Base-by-base conservation (phyloP, 2,329 filamentous ascomycete species). In the Botryotinia convoluta region DNA sequence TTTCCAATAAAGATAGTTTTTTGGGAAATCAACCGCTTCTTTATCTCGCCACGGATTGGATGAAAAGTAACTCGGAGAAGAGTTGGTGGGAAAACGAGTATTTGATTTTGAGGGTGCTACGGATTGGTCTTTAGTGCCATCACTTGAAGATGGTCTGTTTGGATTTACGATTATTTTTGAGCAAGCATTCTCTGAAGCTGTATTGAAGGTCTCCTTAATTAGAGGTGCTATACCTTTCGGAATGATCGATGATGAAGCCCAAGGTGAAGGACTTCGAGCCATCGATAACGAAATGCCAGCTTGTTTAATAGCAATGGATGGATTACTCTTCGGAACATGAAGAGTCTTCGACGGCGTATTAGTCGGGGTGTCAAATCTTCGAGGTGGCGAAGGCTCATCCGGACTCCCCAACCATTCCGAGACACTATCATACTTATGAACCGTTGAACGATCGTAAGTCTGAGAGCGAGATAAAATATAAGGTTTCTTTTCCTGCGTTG, bases 331-430 rank as follows among this genome's bases (percentile, higher is more conserved):
- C 1, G 18, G 20, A 57, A 20, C 2, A 16, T 42, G 26, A 26
- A 22, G 22, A 29, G 35, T 48, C 16, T 29, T 14, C 8, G 18
- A 32, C 3, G 26, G 64, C 10, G 35, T 42, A 5, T 7, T 14
- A 14, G 4, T 42, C 3, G 35, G 35, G 6, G 16, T 57, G 5
- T 42, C 48, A 22, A 16, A 7, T 32, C 48, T 67, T 29, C n/a
- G 64, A 12, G 2, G 45, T 16, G 26, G 64, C n/a, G 45, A 37
- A 39, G 35, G 10, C 12, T 42, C 64, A 29, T 68, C 48, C 7
- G 64, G 64, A 54, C 48, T 68, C 0, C 32, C 64, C n/a, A 68
- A n/a, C 64, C 64, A 68, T 68, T 68, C 64, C 18, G 48, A 68
- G 8, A 68, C 22, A 68, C 35, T 57, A 42, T 42, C 64, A 16